These are phyloP conservation scores for Phytophthora kernoviae DNA, from an alignment of 352 stramenopile species.

Conservation along the genomic window DNA sequence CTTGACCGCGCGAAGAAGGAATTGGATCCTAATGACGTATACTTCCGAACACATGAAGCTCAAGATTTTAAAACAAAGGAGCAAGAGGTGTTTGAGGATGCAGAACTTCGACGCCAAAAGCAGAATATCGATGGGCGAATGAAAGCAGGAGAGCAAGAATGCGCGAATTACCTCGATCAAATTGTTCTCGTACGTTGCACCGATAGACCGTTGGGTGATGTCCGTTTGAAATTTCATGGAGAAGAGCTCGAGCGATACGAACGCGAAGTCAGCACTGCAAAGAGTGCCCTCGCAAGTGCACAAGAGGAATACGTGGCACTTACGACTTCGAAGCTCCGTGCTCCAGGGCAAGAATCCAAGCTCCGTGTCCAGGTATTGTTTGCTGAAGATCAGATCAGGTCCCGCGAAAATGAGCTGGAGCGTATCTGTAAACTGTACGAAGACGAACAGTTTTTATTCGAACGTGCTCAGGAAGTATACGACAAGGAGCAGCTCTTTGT, in stretches of 20 bases:
- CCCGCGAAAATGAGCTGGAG: constrained; percentile 64
- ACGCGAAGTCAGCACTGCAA: constrained; percentile 49
- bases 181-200: constrained; percentile 45
- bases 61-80: constrained; percentile 64
- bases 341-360: constrained; percentile 54
- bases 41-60: constrained; percentile 68
- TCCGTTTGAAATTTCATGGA: constrained; percentile 66
- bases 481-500: constrained; percentile 71
- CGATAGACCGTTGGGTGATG: constrained; percentile 55
- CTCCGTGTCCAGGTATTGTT: constrained; percentile 73
- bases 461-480: constrained; percentile 58
- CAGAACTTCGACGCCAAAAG: constrained; percentile 50
- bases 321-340: constrained; percentile 49
- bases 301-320: constrained; percentile 77
- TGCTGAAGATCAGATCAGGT: constrained; percentile 74
- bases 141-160: constrained; percentile 45
- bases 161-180: constrained; percentile 32
- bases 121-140: constrained; percentile 50
- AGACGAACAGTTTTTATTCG: constrained; percentile 76
- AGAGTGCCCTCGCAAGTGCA: constrained; percentile 45
- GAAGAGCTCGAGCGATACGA: constrained; percentile 54
- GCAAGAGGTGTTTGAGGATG: constrained; percentile 61
- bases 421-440: constrained; percentile 54
- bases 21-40: constrained; percentile 78
- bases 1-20: constrained; percentile 74